Evolutionary conservation across 495 filamentous ascomycete species (phyloP).

Genomic region (Rhypophila decipiens): DNA sequence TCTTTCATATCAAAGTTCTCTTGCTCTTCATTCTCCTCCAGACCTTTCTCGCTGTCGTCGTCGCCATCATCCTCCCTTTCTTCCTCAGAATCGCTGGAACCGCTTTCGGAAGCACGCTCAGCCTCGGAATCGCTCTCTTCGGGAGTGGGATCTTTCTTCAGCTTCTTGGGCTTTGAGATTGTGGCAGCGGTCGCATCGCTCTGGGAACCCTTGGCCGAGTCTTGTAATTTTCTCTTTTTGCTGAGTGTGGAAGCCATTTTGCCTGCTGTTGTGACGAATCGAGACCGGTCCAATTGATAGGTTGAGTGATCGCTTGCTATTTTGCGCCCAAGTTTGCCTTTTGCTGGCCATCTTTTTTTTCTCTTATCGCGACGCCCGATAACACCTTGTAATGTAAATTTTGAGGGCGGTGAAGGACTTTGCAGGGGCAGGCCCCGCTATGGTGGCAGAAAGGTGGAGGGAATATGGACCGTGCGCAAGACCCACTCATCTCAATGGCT

Average conservation of each 20-base stretch:
- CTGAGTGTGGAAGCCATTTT: conserved; percentile 37
- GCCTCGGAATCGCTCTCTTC: conserved; percentile 14
- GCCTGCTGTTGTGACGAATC: conserved; percentile 8
- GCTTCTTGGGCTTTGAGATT: conserved; percentile 22
- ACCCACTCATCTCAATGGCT: too few relatives aligned
- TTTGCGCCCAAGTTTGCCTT: background rate
- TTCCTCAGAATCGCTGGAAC: conserved; percentile 17
- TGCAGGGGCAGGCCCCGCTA: too few relatives aligned
- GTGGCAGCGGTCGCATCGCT: conserved; percentile 13
- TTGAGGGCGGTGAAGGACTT: conserved; percentile 15
- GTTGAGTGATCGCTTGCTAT: background rate
- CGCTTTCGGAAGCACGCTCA: conserved; percentile 19
- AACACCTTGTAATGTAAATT: too few relatives aligned
- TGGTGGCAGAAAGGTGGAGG: too few relatives aligned
- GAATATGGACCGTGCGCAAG: too few relatives aligned
- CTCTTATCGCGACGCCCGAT: conserved; percentile 1
- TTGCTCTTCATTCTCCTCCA: too few relatives aligned
- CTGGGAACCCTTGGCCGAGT: conserved; percentile 30
- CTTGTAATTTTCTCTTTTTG: conserved; percentile 41
- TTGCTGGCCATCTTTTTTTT: conserved; percentile 1
- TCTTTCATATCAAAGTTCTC: too few relatives aligned
- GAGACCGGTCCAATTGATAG: too few relatives aligned
- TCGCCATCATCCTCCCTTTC: conserved; percentile 21
- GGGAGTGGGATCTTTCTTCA: conserved; percentile 18
- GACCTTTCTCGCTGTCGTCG: conserved; percentile 8